Base-by-base conservation (phyloP, 192 early-diverging fungal genomes). In the Neocallimastix lanati region DNA sequence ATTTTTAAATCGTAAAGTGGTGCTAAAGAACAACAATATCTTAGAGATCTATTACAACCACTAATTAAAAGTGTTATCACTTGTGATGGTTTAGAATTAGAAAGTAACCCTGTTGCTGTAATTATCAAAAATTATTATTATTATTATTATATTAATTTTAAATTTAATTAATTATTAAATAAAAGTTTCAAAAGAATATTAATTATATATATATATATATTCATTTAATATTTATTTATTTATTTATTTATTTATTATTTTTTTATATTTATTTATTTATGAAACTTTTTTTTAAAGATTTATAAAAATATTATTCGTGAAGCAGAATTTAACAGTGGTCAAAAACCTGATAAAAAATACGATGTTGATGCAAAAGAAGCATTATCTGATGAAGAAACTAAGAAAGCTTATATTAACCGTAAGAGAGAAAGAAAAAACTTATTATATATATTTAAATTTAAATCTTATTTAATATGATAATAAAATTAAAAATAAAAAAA, bases 1-100 rank as follows among this genome's bases (percentile, higher is more conserved):
- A 2, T 37, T 37, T 81, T 50, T 38, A 12, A 76, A 25, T 27
- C 2, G 12, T 28, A 58, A 78, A 90, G 93, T 80, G 96, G 97
- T 27, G 95, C 96, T 79, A 96, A 98, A 84, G 97, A 99, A 83
- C 90, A 93, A 81, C 90, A 93, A 80, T 99, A 93, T 82, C 87
- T 99, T 77, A 85, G 94, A 25, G 92, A 95, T 77, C 86, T 98
- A 11, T 83, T 99, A 37, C 89, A 91, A 78, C 94, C 94, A 25
- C 83, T 97, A 27, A 90, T 99, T 16, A 92, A 92, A 76, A 85
- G 87, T 77, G 91, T 98, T 27, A 86, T 98, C 13, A 86, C 88
- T 4, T 91, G 96, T 83, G 85, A 87, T 9, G 85, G 87, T 76
- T 86, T 99, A 79, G 94, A 95, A 82, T 87, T 99, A 12, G 96